Evolutionary conservation across 352 stramenopile species (phyloP).

Genomic region (Blastocystis sp.): DNA sequence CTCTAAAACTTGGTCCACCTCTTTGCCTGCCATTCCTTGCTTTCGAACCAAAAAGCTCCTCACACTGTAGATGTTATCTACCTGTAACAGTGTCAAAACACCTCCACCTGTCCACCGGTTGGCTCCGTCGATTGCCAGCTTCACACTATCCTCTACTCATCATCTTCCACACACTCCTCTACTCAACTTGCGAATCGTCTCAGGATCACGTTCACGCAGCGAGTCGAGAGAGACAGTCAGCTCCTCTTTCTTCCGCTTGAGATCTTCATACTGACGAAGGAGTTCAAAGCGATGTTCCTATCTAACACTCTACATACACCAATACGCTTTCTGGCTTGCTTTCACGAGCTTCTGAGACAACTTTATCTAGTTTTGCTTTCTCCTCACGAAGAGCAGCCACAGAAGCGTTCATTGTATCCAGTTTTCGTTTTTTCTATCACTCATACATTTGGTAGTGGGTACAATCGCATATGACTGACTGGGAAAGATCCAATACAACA

Average conservation of each 20-base stretch:
- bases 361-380: conserved; percentile 24
- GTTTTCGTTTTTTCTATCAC: conserved; percentile 49
- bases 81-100: background rate
- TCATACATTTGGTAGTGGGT: background rate
- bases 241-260: background rate
- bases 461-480: conserved; percentile 22
- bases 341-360: background rate
- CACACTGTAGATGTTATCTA: conserved; percentile 55
- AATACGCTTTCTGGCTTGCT: conserved; percentile 28
- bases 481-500: conserved; percentile 55
- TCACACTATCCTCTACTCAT: conserved; percentile 36
- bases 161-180: background rate
- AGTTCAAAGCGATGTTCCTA: conserved; percentile 44
- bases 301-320: background rate
- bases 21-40: conserved; percentile 9
- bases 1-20: conserved; percentile 42
- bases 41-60: conserved; percentile 55
- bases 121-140: conserved; percentile 14
- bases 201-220: conserved; percentile 34
- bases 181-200: conserved; percentile 49
- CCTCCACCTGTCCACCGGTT: conserved; percentile 43
- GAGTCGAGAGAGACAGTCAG: background rate
- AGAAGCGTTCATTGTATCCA: background rate
- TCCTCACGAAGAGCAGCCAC: background rate
- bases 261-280: background rate